Percentiles rank a stretch among this genome's conserved stretches.
Evolutionary conservation across 805 yeast species (phyloP).

Genomic region (Kuraishia hungarica): DNA sequence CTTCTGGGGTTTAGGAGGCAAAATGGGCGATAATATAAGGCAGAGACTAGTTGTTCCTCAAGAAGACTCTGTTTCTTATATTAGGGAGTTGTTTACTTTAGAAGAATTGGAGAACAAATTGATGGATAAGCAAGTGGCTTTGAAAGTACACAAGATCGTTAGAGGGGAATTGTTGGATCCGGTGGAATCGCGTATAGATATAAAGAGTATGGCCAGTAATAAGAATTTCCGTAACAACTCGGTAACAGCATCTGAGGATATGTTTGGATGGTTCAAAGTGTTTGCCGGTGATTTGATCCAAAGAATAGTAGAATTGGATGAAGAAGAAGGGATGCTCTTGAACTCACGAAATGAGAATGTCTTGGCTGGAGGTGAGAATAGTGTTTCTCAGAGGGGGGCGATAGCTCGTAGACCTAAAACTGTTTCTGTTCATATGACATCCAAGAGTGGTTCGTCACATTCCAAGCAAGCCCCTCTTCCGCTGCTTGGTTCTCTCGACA

Average conservation of each 20-base stretch:
- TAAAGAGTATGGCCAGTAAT: slow-evolving; percentile 83
- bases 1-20: slow-evolving; percentile 90
- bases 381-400: neutral
- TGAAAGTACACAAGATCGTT: slow-evolving; percentile 48
- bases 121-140: slow-evolving; percentile 39
- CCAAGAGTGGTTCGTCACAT: slow-evolving; percentile 15
- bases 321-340: slow-evolving; percentile 33
- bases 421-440: slow-evolving; percentile 29
- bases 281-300: slow-evolving; percentile 72
- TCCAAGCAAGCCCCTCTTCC: slow-evolving; percentile 35
- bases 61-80: slow-evolving; percentile 35
- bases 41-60: slow-evolving; percentile 43
- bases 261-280: slow-evolving; percentile 72
- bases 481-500: slow-evolving; percentile 26
- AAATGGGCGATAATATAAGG: slow-evolving; percentile 56
- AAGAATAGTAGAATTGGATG: slow-evolving; percentile 65
- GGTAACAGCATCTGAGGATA: slow-evolving; percentile 45
- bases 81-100: slow-evolving; percentile 40
- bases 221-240: slow-evolving; percentile 64
- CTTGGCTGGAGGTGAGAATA: slow-evolving; percentile 14
- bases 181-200: slow-evolving; percentile 46
- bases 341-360: slow-evolving; percentile 5
- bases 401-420: slow-evolving; percentile 45
- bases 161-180: slow-evolving; percentile 55
- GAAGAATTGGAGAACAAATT: slow-evolving; percentile 24